These are phyloP conservation scores for Arthrobotrys entomopaga DNA, from an alignment of 2,329 filamentous ascomycete genomes.

Conservation along the genomic window DNA sequence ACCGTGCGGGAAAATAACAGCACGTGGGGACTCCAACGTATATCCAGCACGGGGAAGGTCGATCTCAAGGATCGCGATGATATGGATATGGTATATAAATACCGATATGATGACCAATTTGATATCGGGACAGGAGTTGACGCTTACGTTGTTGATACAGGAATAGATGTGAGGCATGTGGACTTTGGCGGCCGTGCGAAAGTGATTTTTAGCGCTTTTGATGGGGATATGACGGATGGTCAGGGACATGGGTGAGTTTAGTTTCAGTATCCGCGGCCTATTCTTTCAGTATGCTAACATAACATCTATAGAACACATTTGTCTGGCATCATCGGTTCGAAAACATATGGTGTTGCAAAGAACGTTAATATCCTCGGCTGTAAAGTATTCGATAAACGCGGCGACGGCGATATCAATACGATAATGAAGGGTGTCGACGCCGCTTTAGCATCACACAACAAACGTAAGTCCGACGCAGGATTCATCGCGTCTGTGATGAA, in stretches of 20 bases:
- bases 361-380: conserved; percentile 64
- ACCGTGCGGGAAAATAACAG: neutral
- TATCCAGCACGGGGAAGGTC: conserved; percentile 59
- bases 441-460: conserved; percentile 63
- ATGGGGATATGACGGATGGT: conserved; percentile 64
- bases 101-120: conserved; percentile 1
- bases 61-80: conserved; percentile 58
- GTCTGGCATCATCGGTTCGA: conserved; percentile 56
- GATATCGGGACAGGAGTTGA: conserved; percentile 62
- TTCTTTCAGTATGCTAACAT: neutral
- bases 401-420: conserved; percentile 64
- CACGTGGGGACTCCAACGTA: conserved; percentile 55
- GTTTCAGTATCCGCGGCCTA: conserved; percentile 61
- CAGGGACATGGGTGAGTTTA: conserved; percentile 64
- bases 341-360: conserved; percentile 65
- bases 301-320: conserved; percentile 52
- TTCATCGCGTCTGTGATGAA: conserved; percentile 64
- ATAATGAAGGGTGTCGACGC: conserved; percentile 63
- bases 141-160: conserved; percentile 66
- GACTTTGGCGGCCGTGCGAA: conserved; percentile 58
- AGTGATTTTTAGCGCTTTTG: conserved; percentile 59
- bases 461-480: conserved; percentile 61
- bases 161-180: conserved; percentile 59
- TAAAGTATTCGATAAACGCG: conserved; percentile 64
- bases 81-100: conserved; percentile 13